phyloP scores from a whole-genome alignment of 2,329 filamentous ascomycete genomes.

The Aspergillus candidus region DNA sequence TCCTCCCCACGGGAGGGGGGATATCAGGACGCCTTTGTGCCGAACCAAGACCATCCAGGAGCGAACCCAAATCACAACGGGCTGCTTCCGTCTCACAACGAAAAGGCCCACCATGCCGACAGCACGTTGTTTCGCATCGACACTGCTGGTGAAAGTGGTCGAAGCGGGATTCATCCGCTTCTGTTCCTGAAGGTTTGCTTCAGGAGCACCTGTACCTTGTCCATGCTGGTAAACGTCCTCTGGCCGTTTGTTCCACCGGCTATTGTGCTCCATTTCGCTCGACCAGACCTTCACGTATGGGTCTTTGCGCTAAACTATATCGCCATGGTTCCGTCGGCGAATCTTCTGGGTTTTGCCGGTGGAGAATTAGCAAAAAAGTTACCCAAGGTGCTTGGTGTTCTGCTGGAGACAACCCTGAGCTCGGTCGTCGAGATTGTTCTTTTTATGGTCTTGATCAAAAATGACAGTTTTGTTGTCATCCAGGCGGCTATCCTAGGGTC shows the following conservation, averaged over 20 bases:
- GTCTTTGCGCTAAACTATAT: conserved; percentile 68
- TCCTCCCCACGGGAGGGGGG: conserved; percentile 8
- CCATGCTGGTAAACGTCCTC: conserved; percentile 61
- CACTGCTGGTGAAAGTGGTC: conserved; percentile 59
- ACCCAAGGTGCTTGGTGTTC: conserved; percentile 57
- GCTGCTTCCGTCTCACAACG: conserved; percentile 23
- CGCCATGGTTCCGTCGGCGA: conserved; percentile 71
- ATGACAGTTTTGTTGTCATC: conserved; percentile 60
- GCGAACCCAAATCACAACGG: conserved; percentile 11
- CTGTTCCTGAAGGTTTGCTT: conserved; percentile 60
- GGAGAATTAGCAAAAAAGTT: conserved; percentile 68
- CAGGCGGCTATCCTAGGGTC: conserved; percentile 78
- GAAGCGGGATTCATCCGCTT: conserved; percentile 57
- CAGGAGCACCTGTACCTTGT: conserved; percentile 57
- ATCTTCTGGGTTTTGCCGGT: conserved; percentile 68
- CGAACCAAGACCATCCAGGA: conserved; percentile 9
- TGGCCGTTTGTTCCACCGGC: conserved; percentile 71
- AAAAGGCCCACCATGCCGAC: conserved; percentile 13
- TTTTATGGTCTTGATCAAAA: conserved; percentile 67
- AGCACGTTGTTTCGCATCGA: conserved; percentile 30
- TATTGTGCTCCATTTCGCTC: conserved; percentile 57
- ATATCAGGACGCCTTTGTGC: conserved; percentile 1
- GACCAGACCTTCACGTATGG: conserved; percentile 53
- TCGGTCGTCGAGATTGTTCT: conserved; percentile 76
- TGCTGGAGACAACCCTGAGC: conserved; percentile 55